A percentile compares a stretch with the other conserved stretches of the same genome.
Evolutionary conservation across 2,329 filamentous ascomycete species (phyloP).

Genomic region (Talaromyces marneffei): DNA sequence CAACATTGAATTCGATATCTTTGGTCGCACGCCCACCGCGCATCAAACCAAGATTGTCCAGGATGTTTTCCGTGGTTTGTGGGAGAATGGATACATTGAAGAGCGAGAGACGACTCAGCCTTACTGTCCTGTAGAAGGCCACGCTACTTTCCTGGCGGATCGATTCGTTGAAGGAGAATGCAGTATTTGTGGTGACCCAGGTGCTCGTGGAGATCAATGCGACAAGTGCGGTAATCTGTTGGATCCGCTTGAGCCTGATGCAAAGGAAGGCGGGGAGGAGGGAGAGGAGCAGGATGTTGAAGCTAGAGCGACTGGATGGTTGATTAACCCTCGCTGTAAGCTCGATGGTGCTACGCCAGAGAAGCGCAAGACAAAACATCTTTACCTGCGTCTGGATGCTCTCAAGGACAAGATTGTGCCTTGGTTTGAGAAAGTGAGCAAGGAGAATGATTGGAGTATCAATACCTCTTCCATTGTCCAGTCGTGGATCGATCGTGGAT

Average conservation of each 20-base stretch:
- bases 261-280: slow-evolving; percentile 4
- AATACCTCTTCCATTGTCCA: slow-evolving; percentile 42
- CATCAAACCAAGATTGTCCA: slow-evolving; percentile 92
- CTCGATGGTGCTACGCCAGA: slow-evolving; percentile 78
- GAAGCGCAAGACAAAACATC: slow-evolving; percentile 76
- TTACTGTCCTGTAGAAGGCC: slow-evolving; percentile 64
- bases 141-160: slow-evolving; percentile 66
- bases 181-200: slow-evolving; percentile 53
- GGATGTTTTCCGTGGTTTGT: slow-evolving; percentile 79
- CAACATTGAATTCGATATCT: slow-evolving; percentile 88
- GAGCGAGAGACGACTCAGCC: slow-evolving; percentile 84
- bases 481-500: slow-evolving; percentile 60
- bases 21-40: slow-evolving; percentile 82
- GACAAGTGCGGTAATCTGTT: slow-evolving; percentile 68
- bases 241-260: slow-evolving; percentile 57
- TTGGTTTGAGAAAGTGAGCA: slow-evolving; percentile 70
- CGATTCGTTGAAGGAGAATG: slow-evolving; percentile 55
- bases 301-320: slow-evolving; percentile 20
- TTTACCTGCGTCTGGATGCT: slow-evolving; percentile 81
- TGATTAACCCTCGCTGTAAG: slow-evolving; percentile 86
- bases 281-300: slow-evolving; percentile 14
- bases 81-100: slow-evolving; percentile 80
- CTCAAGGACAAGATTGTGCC: slow-evolving; percentile 69
- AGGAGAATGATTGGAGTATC: slow-evolving; percentile 55
- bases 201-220: slow-evolving; percentile 68